Conservation (phyloP, 495 filamentous ascomycete genomes). For the Penicillium verhagenii region DNA sequence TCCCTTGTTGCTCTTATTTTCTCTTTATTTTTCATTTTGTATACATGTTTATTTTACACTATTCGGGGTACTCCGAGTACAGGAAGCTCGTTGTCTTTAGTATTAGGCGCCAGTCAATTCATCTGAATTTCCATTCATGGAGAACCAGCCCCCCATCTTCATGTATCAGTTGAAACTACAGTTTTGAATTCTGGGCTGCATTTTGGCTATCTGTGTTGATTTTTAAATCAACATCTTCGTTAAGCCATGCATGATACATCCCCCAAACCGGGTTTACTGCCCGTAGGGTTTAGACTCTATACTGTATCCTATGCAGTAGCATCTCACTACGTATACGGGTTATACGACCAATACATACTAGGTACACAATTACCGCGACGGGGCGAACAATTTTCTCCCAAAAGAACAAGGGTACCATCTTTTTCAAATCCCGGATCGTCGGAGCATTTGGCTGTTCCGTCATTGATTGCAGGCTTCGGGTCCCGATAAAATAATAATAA, state of each 20-base stretch:
- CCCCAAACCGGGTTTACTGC: no score
- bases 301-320: no score
- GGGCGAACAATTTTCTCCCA: background rate
- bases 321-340: no score
- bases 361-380: background rate
- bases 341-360: no score
- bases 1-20: background rate
- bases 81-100: background rate
- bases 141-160: no score
- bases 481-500: background rate
- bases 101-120: background rate
- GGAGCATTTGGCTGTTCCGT: conserved; percentile 14
- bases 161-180: background rate
- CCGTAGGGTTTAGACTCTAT: no score
- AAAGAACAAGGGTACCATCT: background rate
- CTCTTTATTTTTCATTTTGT: background rate
- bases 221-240: no score
- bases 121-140: background rate
- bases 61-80: conserved; percentile 18
- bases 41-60: background rate
- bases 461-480: conserved; percentile 11
- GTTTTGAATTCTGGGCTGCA: background rate
- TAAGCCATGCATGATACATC: no score
- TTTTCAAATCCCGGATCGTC: conserved; percentile 6
- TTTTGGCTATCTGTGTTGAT: no score